Evolutionary conservation across 345 rosid species (phyloP), one percentile per base, ranked within the genome.

Genomic region (Corymbia maculata): DNA sequence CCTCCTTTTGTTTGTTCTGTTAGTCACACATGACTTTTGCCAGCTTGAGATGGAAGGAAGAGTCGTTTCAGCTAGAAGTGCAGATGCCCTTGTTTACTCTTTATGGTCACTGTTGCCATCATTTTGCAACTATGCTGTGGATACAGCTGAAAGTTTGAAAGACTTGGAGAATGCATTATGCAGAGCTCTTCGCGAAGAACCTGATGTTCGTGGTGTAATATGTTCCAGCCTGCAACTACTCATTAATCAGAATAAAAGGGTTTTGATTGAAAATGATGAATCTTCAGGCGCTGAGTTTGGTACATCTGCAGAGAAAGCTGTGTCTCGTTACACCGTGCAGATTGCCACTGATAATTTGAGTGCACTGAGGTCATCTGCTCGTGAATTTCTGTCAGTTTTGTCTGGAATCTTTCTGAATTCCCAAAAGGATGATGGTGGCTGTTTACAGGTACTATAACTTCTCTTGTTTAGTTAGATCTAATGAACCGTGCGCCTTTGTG

Each of bases 51-150:
- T 89, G 51, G 96, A 95, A 92, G 99, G 97, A 87, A 92, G 90
- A 26, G 86, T 95, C 88, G 86, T 86, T 86, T 91, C 98, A 64
- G 94, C 97, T 84, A 94, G 96, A 91, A 92, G 93, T 91, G 93
- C 92, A 21, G 96, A 96, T 88, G 94, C 97, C 85, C 94, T 97
- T 75, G 91, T 92, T 79, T 95, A 96, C 93, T 95, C 98, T 51
- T 85, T 98, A 86, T 97, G 99, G 98, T 96, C 99, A 57, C 93
- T 98, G 91, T 90, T 98, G 87, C 99, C 99, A 86, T 96, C 99
- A 22, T 98, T 97, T 94, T 96, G 98, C 94, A 96, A 95, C 86
- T 96, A 95, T 91, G 95, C 99, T 45, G 79, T 89, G 90, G 98
- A 98, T 90, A 97, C 97, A 59, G 94, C 94, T 91, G 95, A 96